A percentile compares a stretch with the other conserved stretches of the same genome.
phyloP scores from a whole-genome alignment of 306 rosid genomes.

The Benincasa hispida region DNA sequence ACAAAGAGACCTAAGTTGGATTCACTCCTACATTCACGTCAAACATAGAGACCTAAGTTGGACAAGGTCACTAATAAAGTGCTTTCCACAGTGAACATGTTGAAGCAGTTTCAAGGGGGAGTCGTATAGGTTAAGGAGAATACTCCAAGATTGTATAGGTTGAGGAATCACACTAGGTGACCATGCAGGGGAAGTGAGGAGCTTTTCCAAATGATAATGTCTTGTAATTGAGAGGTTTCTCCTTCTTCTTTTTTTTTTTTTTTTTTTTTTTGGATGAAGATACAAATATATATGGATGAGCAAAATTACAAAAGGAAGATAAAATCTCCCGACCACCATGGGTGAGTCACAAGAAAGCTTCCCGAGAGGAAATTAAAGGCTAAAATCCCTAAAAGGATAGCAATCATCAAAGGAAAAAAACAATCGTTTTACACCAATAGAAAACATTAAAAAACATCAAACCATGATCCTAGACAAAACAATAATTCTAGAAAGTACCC shows the following conservation, averaged over 20 bases:
- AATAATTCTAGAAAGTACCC: not conserved
- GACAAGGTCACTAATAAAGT: not conserved
- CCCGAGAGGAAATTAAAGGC: no score
- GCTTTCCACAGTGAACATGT: not conserved
- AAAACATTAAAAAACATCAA: no score
- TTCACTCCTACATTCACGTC: not conserved
- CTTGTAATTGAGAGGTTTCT: no score
- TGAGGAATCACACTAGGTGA: not conserved
- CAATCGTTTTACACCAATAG: no score
- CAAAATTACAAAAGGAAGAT: no score
- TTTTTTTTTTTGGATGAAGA: no score
- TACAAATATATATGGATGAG: no score
- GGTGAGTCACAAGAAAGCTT: no score
- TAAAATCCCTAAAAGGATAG: no score
- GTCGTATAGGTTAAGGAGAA: not conserved
- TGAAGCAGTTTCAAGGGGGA: not conserved
- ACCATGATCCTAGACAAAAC: not conserved
- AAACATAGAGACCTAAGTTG: not conserved
- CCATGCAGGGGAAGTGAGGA: not conserved
- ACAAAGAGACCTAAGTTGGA: not conserved
- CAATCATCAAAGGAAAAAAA: no score
- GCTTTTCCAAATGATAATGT: not conserved
- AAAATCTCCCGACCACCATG: no score
- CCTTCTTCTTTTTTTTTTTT: no score
- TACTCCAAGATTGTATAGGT: not conserved